Evolutionary conservation across 2,329 filamentous ascomycete species (phyloP).

Genomic region (Apiospora koreana): DNA sequence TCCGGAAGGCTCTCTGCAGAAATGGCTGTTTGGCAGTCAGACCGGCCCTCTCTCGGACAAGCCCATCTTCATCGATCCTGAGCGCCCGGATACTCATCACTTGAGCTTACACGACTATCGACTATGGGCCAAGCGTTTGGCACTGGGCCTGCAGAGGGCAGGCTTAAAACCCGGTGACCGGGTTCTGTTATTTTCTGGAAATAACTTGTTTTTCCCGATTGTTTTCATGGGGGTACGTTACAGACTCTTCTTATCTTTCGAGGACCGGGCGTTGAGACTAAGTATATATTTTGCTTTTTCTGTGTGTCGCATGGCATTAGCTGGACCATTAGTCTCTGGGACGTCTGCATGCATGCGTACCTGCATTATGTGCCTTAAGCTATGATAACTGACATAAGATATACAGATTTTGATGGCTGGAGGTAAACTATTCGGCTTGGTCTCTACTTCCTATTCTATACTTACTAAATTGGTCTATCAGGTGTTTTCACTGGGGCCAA

Average conservation of each 20-base stretch:
- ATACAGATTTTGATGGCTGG: slow-evolving; percentile 10
- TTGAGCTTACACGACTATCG: slow-evolving; percentile 67
- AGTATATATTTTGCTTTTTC: not conserved
- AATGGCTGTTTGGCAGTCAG: slow-evolving; percentile 56
- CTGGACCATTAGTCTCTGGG: not conserved
- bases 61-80: slow-evolving; percentile 62
- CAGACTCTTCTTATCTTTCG: not conserved
- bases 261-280: not conserved
- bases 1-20: slow-evolving; percentile 51
- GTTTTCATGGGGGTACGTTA: slow-evolving; percentile 65
- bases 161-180: slow-evolving; percentile 70
- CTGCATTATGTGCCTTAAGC: not conserved
- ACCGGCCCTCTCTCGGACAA: slow-evolving; percentile 43
- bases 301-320: not conserved
- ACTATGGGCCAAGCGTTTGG: slow-evolving; percentile 71
- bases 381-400: not conserved
- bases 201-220: slow-evolving; percentile 71
- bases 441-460: not conserved
- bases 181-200: slow-evolving; percentile 72
- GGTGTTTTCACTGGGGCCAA: slow-evolving; percentile 79
- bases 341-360: not conserved
- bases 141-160: slow-evolving; percentile 63
- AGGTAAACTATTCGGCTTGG: not conserved
- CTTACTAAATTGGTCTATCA: not conserved
- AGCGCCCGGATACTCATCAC: slow-evolving; percentile 65